Percentiles rank a stretch among this genome's conserved stretches.
Conservation (phyloP, 345 rosid genomes). For the Physaria fendleri region DNA sequence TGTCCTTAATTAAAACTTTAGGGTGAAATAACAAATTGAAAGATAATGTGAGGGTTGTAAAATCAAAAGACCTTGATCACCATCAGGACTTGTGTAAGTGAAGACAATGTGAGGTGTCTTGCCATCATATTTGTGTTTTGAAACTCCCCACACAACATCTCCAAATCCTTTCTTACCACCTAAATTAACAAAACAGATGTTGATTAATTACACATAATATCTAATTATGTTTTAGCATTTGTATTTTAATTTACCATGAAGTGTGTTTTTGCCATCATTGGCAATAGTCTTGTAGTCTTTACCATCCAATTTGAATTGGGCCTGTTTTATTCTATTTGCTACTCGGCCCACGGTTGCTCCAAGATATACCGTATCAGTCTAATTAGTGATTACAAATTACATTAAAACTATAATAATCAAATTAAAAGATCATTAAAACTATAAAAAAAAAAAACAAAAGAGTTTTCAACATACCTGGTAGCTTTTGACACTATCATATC, state of each 20-base stretch:
- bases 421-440: not conserved
- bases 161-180: conserved; percentile 81
- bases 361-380: conserved; percentile 58
- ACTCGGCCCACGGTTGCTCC: conserved; percentile 83
- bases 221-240: not conserved
- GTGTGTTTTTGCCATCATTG: conserved; percentile 75
- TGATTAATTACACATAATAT: not conserved
- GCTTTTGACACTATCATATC: conserved; percentile 54
- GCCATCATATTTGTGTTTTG: conserved; percentile 36
- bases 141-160: conserved; percentile 67
- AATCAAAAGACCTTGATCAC: conserved; percentile 57
- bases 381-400: conserved; percentile 3
- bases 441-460: not conserved
- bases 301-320: conserved; percentile 65
- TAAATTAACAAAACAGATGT: not conserved
- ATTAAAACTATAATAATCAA: not conserved
- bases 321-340: conserved; percentile 71
- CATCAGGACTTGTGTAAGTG: conserved; percentile 59
- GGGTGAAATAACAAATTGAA: not conserved
- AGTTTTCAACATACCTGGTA: conserved; percentile 42
- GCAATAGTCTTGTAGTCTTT: conserved; percentile 48
- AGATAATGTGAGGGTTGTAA: not conserved
- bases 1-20: not conserved
- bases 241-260: conserved; percentile 56
- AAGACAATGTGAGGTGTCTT: conserved; percentile 49